phyloP scores from a whole-genome alignment of 2,329 filamentous ascomycete species.

The Neoscytalidium dimidiatum region DNA sequence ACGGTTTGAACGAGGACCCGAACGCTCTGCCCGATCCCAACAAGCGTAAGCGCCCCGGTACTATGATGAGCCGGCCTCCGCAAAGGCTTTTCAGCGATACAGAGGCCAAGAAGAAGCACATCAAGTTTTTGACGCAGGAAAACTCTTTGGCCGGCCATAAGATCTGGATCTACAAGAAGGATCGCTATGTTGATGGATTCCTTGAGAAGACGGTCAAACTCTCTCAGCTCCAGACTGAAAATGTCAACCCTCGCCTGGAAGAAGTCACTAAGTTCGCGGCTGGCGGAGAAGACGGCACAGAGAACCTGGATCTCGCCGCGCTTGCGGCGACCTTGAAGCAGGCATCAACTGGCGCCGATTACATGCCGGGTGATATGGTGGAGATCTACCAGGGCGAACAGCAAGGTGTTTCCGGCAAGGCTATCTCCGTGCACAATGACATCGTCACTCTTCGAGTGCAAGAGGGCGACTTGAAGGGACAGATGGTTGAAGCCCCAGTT shows the following conservation, averaged over 20 bases:
- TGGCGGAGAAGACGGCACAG: constrained; percentile 85
- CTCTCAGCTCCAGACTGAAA: constrained; percentile 78
- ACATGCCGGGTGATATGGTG: constrained; percentile 91
- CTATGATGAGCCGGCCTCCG: constrained; percentile 64
- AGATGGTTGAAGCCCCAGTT: constrained; percentile 87
- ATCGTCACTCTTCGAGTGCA: constrained; percentile 87
- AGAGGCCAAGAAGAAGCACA: constrained; percentile 87
- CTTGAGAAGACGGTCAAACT: constrained; percentile 93
- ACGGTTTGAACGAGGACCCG: constrained; percentile 81
- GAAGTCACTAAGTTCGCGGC: constrained; percentile 94
- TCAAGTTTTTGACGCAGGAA: constrained; percentile 58
- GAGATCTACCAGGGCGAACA: constrained; percentile 97
- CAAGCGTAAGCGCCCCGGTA: constrained; percentile 76
- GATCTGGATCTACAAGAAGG: constrained; percentile 77
- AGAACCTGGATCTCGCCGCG: constrained; percentile 89
- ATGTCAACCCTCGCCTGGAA: constrained; percentile 90
- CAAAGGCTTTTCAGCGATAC: constrained; percentile 90
- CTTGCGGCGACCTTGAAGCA: constrained; percentile 88
- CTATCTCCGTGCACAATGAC: constrained; percentile 82
- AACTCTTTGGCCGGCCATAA: constrained; percentile 63
- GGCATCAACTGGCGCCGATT: constrained; percentile 76
- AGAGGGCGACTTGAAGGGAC: constrained; percentile 78
- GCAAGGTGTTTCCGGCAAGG: constrained; percentile 83
- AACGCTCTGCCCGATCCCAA: constrained; percentile 58
- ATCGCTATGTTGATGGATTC: constrained; percentile 91